phyloP scores from a whole-genome alignment of 768 basidiomycete species.

The Cystofilobasidium capitatum region DNA sequence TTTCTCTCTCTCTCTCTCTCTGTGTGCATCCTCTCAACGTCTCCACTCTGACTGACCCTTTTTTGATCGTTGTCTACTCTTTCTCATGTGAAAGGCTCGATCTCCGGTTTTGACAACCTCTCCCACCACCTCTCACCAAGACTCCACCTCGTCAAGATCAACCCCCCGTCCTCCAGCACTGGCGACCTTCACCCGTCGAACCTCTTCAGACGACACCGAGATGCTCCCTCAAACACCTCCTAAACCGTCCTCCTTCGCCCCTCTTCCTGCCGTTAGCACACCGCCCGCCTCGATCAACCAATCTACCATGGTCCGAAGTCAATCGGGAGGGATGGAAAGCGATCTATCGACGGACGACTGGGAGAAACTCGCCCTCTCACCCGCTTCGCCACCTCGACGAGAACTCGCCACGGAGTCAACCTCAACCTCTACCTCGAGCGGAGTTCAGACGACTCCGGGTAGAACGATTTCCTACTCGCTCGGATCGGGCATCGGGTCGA shows the following conservation, averaged over 20 bases:
- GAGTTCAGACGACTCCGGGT: too few species aligned
- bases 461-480: background rate
- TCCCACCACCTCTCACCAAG: background rate
- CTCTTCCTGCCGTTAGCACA: too few species aligned
- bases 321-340: background rate
- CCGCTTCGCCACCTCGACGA: background rate
- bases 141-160: background rate
- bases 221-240: background rate
- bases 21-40: too few species aligned
- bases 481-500: background rate
- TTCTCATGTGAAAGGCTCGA: too few species aligned
- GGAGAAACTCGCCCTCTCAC: conserved; percentile 3
- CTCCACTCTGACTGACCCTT: background rate
- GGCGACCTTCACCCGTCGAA: background rate
- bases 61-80: background rate
- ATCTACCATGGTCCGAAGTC: background rate
- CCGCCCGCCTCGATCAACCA: too few species aligned
- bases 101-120: background rate
- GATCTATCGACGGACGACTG: conserved; percentile 1
- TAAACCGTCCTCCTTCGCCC: background rate
- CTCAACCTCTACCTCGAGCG: too few species aligned
- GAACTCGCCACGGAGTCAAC: too few species aligned
- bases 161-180: background rate
- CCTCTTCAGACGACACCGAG: background rate
- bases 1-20: background rate